These are phyloP conservation scores for Saturnispora kantuleensis DNA, from an alignment of 805 yeast species.

Conservation along the genomic window DNA sequence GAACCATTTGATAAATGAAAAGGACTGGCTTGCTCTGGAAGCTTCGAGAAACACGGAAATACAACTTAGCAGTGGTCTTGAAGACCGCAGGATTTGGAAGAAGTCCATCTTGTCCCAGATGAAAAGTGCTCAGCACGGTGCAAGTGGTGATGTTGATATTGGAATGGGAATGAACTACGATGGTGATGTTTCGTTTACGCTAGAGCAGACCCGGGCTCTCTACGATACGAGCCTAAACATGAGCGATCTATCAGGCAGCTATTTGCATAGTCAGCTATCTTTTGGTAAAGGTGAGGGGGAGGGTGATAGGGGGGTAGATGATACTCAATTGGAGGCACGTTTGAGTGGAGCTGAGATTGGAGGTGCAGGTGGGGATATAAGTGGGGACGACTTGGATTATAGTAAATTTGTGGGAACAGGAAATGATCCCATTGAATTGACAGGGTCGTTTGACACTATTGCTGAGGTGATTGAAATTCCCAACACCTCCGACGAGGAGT, in stretches of 20 bases:
- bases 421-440: slow-evolving; percentile 7
- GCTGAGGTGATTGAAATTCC: slow-evolving; percentile 6
- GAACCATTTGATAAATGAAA: background rate
- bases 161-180: background rate
- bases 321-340: background rate
- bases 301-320: too few relatives aligned
- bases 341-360: background rate
- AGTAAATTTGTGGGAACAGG: slow-evolving; percentile 7
- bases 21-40: slow-evolving; percentile 7
- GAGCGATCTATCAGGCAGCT: background rate
- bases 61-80: too few relatives aligned
- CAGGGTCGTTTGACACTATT: background rate
- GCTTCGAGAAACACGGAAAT: too few relatives aligned
- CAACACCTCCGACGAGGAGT: slow-evolving; percentile 7
- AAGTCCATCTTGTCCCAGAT: too few relatives aligned
- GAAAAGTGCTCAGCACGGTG: too few relatives aligned
- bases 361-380: slow-evolving; percentile 7
- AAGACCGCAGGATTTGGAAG: too few relatives aligned
- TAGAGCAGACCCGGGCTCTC: slow-evolving; percentile 4
- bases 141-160: too few relatives aligned
- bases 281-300: background rate
- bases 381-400: background rate
- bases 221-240: slow-evolving; percentile 7
- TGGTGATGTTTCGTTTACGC: background rate
- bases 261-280: background rate